Conservation (phyloP, 169 alveolate species). For the Babesia bigemina region DNA sequence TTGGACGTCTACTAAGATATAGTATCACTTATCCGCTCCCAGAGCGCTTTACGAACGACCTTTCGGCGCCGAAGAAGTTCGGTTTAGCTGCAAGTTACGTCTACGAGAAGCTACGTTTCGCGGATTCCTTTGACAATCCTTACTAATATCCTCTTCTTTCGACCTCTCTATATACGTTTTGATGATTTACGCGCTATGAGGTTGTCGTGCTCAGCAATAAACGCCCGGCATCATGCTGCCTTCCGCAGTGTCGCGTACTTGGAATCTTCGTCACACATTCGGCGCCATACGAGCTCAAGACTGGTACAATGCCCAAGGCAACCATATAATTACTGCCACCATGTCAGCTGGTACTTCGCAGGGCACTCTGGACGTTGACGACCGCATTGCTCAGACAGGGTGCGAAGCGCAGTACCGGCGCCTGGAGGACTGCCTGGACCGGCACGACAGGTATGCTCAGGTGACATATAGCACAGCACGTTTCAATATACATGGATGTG, state of each 20-base stretch:
- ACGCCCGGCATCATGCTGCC: background rate
- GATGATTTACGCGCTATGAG: too few species aligned
- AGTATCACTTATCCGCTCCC: too few species aligned
- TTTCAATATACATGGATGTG: background rate
- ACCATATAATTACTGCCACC: background rate
- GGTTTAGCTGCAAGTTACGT: too few species aligned
- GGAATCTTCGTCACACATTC: background rate
- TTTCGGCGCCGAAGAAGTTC: too few species aligned
- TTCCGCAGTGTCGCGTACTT: background rate
- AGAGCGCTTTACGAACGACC: too few species aligned
- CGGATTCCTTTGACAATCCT: too few species aligned
- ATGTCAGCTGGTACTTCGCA: slow-evolving; percentile 6
- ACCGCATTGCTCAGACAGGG: slow-evolving; percentile 65
- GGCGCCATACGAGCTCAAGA: background rate
- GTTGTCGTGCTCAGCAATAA: too few species aligned
- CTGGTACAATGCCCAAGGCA: background rate
- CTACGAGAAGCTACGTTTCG: too few species aligned
- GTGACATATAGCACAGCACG: background rate
- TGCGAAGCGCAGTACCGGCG: slow-evolving; percentile 65
- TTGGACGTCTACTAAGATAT: too few species aligned
- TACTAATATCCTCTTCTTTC: too few species aligned
- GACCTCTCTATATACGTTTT: too few species aligned
- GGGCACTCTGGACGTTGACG: slow-evolving; percentile 59
- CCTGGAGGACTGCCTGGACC: slow-evolving; percentile 68
- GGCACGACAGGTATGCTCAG: slow-evolving; percentile 62